Conservation (phyloP, 345 rosid genomes). For the Citrus sinensis region DVS_A1.0 CM039165.1:14636501-14637000, state of each 20-base stretch:
- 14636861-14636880: not conserved
- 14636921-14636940: constrained; percentile 24
- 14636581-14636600: not conserved
- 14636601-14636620: too few relatives aligned
- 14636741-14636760: not conserved
- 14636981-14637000: constrained; percentile 41
- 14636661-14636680: not conserved
- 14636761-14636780: not conserved
- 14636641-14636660: not conserved
- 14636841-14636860: too few relatives aligned
- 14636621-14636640: too few relatives aligned
- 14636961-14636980: constrained; percentile 10
- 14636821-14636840: not conserved
- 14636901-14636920: not conserved
- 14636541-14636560: not conserved
- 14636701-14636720: not conserved
- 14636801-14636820: too few relatives aligned
- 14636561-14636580: not conserved
- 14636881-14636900: not conserved
- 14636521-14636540: too few relatives aligned
- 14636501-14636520: too few relatives aligned
- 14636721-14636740: not conserved
- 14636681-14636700: too few relatives aligned
- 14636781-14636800: too few relatives aligned
- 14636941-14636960: constrained; percentile 6